Conservation (phyloP, 2,329 filamentous ascomycete genomes). For the Diaporthe aspalathi region DNA sequence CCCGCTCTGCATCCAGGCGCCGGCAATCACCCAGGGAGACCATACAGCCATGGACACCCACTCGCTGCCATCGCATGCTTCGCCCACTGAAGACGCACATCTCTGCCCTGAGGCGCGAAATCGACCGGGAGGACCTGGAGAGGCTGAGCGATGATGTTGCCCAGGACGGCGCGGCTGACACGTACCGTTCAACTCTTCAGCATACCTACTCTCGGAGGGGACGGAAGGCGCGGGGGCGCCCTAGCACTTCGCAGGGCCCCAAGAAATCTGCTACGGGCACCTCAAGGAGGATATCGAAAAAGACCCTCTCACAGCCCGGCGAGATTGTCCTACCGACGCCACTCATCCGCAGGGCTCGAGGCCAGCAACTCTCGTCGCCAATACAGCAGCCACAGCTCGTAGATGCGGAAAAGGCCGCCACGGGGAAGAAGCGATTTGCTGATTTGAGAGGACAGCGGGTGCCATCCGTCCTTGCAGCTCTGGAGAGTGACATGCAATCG, state of each 20-base stretch:
- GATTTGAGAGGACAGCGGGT: slow-evolving; percentile 34
- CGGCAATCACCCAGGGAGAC: slow-evolving; percentile 14
- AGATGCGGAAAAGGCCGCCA: neutral
- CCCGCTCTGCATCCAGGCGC: neutral
- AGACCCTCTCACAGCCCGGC: slow-evolving; percentile 35
- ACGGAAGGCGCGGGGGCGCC: slow-evolving; percentile 11
- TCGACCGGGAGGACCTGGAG: slow-evolving; percentile 39
- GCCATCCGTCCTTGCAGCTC: slow-evolving; percentile 32
- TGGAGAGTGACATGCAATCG: slow-evolving; percentile 50
- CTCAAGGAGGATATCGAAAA: slow-evolving; percentile 8
- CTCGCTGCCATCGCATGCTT: slow-evolving; percentile 59
- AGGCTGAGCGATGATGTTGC: slow-evolving; percentile 1
- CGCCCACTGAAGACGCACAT: slow-evolving; percentile 59
- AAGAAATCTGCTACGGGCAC: neutral
- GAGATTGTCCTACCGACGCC: slow-evolving; percentile 49
- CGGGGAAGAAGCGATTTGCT: slow-evolving; percentile 31
- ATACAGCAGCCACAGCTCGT: slow-evolving; percentile 35
- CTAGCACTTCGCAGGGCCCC: neutral
- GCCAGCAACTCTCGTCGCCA: slow-evolving; percentile 47
- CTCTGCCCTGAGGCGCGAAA: slow-evolving; percentile 52
- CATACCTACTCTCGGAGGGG: slow-evolving; percentile 40
- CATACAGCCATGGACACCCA: slow-evolving; percentile 57
- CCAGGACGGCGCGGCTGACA: neutral
- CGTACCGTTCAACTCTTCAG: slow-evolving; percentile 8
- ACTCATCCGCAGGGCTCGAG: slow-evolving; percentile 47